Evolutionary conservation across 2,329 filamentous ascomycete species (phyloP), one percentile per base, ranked within the genome.

Genomic region (Ophiocordyceps camponoti-rufipedis): DNA sequence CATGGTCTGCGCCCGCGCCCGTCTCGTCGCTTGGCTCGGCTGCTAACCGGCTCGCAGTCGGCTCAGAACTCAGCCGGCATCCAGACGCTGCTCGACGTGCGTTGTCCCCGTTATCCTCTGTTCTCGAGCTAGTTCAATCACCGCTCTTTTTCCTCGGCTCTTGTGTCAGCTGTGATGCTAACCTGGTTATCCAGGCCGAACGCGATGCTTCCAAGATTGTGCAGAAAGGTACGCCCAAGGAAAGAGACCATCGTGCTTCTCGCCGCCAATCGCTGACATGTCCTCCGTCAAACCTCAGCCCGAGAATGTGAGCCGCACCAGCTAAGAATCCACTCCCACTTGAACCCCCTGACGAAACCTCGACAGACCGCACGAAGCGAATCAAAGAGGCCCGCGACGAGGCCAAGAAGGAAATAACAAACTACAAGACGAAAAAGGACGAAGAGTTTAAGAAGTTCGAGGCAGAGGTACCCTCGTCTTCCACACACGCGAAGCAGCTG

Each of bases 181-280:
- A 49, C 39, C 8, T 16, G n/a, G 29, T 4, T 7, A n/a, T 3
- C 7, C 47, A 96, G 89, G 88, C 91, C 57, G 91, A 98, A 76
- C 83, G 87, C 67, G 89, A 96, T 66, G 91, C 91, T 50, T 89
- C 94, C 69, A 95, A 95, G 76, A 98, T 98, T 63, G 88, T 98
- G 48, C 89, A 96, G 66, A 87, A 91, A 76, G 85, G 89, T 93
- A 64, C 31, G 29, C 6, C 12, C 5, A 35, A 14, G 32, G 29
- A 31, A 31, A 38, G 14, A 9, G 5, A n/a, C 14, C 9, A 3
- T 38, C 9, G 6, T 16, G 6, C 9, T n/a, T 16, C 23, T 49
- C 45, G 47, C 51, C 35, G 40, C 54, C 28, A 16, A 44, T 33
- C 6, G 7, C 13, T 35, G 33, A 44, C 29, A 10, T 29, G 14